Evolutionary conservation across 2,329 filamentous ascomycete species (phyloP).

Genomic region (Zelopaecilomyces penicillatus): DNA sequence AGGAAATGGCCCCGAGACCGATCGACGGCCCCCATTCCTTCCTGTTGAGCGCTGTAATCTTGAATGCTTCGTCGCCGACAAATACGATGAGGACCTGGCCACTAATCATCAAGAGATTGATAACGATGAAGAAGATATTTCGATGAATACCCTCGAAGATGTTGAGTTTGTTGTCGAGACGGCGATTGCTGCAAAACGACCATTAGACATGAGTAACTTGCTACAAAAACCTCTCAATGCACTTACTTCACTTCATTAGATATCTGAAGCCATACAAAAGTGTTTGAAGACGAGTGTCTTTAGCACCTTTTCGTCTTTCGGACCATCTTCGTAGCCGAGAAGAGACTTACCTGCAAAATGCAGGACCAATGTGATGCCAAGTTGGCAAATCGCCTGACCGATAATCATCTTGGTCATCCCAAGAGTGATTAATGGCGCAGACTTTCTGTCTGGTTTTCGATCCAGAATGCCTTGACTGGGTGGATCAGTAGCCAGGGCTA

Average conservation of each 20-base stretch:
- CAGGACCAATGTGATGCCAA: constrained; percentile 47
- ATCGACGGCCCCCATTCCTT: constrained; percentile 72
- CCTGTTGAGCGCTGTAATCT: constrained; percentile 42
- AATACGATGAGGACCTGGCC: constrained; percentile 66
- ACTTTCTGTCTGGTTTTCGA: constrained; percentile 49
- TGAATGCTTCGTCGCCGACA: constrained; percentile 59
- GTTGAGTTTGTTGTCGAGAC: constrained; percentile 68
- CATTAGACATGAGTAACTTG: too few relatives aligned
- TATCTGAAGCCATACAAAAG: constrained; percentile 81
- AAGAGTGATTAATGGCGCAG: constrained; percentile 60
- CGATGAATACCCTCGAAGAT: constrained; percentile 61
- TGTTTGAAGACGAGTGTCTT: constrained; percentile 76
- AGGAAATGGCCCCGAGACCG: constrained; percentile 63
- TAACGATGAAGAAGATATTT: constrained; percentile 63
- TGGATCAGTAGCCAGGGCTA: constrained; percentile 56
- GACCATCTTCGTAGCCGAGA: constrained; percentile 37
- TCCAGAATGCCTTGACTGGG: constrained; percentile 49
- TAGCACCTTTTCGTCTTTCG: constrained; percentile 27
- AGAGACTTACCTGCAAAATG: constrained; percentile 53
- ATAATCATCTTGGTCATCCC: constrained; percentile 59
- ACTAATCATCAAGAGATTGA: constrained; percentile 61
- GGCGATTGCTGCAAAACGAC: constrained; percentile 35
- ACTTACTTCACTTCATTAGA: constrained; percentile 61
- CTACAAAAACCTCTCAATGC: not conserved
- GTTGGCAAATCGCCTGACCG: constrained; percentile 53